Evolutionary conservation across 2,329 filamentous ascomycete genomes (phyloP).

Genomic region (Monascus ruber): DNA sequence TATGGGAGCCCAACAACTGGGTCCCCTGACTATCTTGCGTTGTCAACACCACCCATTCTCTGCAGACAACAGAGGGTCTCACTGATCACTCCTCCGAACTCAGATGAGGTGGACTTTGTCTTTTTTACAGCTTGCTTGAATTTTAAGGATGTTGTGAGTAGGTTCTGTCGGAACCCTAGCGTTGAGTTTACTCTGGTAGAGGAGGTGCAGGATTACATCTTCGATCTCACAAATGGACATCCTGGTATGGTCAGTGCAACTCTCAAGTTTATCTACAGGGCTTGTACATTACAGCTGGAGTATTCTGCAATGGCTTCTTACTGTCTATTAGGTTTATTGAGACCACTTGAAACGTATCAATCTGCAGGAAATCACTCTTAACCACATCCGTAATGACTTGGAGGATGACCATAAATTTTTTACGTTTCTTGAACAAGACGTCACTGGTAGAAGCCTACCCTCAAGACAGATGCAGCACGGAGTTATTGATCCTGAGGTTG

Average conservation of each 20-base stretch:
- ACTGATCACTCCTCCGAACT: constrained; percentile 1
- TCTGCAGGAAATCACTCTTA: neutral
- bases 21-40: neutral
- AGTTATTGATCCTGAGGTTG: neutral
- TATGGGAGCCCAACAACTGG: constrained; percentile 4
- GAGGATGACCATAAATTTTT: neutral
- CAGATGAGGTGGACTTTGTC: constrained; percentile 1
- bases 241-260: constrained; percentile 3
- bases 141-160: constrained; percentile 4
- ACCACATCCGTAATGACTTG: neutral
- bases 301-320: neutral
- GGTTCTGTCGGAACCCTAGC: constrained; percentile 2
- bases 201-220: constrained; percentile 7
- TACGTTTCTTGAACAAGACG: neutral
- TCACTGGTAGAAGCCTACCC: neutral
- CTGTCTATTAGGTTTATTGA: neutral
- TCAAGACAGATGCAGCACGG: neutral
- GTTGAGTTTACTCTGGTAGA: constrained; percentile 13
- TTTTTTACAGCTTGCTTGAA: constrained; percentile 3
- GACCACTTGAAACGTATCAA: neutral
- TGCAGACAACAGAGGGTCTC: constrained; percentile 2
- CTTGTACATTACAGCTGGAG: neutral
- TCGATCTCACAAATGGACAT: constrained; percentile 6
- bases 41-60: constrained; percentile 1
- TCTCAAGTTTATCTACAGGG: neutral